These are phyloP conservation scores for Phytophthora europaea DNA, from an alignment of 352 stramenopile genomes.

Conservation along the genomic window DNA sequence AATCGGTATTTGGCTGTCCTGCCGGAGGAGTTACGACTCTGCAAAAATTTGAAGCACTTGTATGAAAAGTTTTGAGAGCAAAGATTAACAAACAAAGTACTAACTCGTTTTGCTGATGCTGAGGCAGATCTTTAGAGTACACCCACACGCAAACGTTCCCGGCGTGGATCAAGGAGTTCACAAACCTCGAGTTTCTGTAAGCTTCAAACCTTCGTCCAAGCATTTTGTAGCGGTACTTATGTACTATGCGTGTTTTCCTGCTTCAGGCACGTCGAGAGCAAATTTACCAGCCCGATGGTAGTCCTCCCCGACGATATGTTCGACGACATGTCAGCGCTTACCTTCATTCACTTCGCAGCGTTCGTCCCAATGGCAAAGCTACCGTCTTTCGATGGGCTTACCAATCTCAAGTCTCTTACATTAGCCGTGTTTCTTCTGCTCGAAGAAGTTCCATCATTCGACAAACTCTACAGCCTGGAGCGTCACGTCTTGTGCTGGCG, in stretches of 20 bases:
- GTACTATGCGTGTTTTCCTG: too few species aligned
- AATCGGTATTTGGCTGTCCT: constrained; percentile 17
- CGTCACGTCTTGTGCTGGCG: constrained; percentile 29
- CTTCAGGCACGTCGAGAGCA: constrained; percentile 14
- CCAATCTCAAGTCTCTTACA: constrained; percentile 43
- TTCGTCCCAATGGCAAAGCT: constrained; percentile 33
- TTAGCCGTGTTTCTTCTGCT: constrained; percentile 28
- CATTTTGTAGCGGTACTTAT: too few species aligned
- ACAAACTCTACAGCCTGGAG: constrained; percentile 27
- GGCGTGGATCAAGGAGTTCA: constrained; percentile 23
- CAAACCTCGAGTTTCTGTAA: constrained; percentile 44
- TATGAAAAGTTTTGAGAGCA: neutral
- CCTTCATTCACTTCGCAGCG: constrained; percentile 42
- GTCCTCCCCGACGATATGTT: constrained; percentile 44
- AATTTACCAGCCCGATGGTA: constrained; percentile 3
- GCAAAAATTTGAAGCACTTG: constrained; percentile 10
- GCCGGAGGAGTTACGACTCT: constrained; percentile 30
- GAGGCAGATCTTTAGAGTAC: constrained; percentile 30
- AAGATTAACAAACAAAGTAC: neutral
- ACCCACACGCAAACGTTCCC: constrained; percentile 25
- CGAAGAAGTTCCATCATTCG: constrained; percentile 24
- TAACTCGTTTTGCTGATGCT: too few species aligned
- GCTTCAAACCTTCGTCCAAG: neutral
- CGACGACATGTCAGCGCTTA: constrained; percentile 43
- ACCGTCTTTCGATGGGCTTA: constrained; percentile 36